Conservation (phyloP, 139 green algal genomes). For the Micromonas commoda region DNA sequence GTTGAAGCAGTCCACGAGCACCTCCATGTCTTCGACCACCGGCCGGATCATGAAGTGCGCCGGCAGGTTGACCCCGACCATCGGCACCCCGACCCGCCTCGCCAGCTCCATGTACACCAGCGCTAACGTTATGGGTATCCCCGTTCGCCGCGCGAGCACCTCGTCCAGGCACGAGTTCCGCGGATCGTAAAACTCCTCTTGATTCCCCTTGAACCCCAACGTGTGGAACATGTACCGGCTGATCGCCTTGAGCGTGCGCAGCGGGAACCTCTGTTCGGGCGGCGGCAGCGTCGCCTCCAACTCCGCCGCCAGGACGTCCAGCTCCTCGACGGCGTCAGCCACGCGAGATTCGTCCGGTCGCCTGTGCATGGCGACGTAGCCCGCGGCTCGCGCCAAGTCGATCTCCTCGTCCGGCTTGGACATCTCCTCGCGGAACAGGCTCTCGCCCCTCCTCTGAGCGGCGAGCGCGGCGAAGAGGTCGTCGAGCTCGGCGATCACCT, state of each 20-base stretch:
- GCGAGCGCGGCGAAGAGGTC: neutral
- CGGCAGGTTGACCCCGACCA: slow-evolving; percentile 20
- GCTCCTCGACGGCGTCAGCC: neutral
- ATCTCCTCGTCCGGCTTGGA: neutral
- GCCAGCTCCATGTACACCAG: slow-evolving; percentile 28
- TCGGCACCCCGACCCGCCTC: neutral
- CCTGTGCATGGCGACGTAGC: neutral
- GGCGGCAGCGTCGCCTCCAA: neutral
- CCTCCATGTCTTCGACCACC: neutral
- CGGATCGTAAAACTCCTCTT: slow-evolving; percentile 18
- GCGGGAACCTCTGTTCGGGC: neutral
- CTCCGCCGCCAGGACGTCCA: slow-evolving; percentile 4
- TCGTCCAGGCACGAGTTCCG: slow-evolving; percentile 21
- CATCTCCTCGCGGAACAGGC: neutral
- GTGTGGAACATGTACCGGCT: neutral
- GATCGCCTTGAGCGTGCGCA: slow-evolving; percentile 7
- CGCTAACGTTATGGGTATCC: slow-evolving; percentile 20
- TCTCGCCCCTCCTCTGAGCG: neutral
- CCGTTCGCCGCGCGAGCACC: neutral
- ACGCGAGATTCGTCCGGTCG: neutral
- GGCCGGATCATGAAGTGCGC: slow-evolving; percentile 24
- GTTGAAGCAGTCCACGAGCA: slow-evolving; percentile 18
- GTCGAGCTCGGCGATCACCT: neutral
- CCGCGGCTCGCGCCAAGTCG: neutral
- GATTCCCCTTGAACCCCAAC: neutral